phyloP scores from a whole-genome alignment of 768 basidiomycete species.

The Pulveroboletus sp. region DNA sequence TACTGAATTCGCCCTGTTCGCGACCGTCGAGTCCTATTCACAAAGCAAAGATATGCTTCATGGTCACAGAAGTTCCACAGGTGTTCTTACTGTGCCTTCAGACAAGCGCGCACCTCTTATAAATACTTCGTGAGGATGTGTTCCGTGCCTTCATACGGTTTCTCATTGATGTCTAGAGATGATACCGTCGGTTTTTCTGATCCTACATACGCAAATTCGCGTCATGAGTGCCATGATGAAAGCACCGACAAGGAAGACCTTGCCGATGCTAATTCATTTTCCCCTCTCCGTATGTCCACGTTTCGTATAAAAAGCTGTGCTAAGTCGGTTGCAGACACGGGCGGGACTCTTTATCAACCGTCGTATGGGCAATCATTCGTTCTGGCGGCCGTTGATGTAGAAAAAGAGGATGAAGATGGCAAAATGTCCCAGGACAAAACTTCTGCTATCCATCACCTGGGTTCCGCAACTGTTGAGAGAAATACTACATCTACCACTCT shows the following conservation, averaged over 20 bases:
- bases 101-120: not conserved
- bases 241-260: not conserved
- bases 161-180: constrained; percentile 4
- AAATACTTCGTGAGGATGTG: constrained; percentile 1
- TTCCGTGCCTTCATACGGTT: not conserved
- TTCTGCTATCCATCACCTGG: not conserved
- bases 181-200: not conserved
- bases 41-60: not conserved
- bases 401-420: not conserved
- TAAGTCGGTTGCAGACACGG: not conserved
- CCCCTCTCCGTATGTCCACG: not conserved
- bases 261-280: not conserved
- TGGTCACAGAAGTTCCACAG: not conserved
- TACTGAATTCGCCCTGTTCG: not conserved
- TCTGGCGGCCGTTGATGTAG: not conserved
- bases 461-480: not conserved
- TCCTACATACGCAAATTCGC: not conserved
- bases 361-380: not conserved
- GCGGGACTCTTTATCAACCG: not conserved
- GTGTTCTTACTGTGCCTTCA: not conserved
- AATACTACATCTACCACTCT: not conserved
- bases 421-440: not conserved
- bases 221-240: not conserved
- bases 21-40: not conserved
- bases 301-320: not conserved